phyloP scores from a whole-genome alignment of 176 grass and related monocot genomes.

The Thalia dealbata region DNA sequence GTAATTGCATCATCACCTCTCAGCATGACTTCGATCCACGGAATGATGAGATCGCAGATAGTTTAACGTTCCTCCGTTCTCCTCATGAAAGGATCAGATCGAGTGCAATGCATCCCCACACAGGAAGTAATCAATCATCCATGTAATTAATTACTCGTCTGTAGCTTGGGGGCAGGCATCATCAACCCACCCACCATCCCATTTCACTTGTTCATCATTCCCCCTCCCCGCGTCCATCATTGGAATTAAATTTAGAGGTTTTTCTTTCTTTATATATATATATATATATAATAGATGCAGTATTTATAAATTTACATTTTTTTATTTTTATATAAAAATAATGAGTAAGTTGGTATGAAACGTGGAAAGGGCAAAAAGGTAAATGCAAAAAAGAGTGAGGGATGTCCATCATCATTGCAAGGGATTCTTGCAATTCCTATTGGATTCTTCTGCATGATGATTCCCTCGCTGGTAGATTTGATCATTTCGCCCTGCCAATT shows the following conservation, averaged over 20 bases:
- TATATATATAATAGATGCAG: no score
- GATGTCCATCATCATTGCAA: not conserved
- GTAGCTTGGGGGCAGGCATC: not conserved
- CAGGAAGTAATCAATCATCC: no score
- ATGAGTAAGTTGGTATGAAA: no score
- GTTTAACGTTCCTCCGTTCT: not conserved
- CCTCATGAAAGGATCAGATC: not conserved
- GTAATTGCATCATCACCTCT: no score
- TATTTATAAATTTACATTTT: no score
- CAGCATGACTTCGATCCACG: not conserved
- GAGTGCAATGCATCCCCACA: no score
- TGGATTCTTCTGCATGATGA: not conserved
- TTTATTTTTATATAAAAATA: no score
- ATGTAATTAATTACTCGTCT: no score
- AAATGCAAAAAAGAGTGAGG: no score
- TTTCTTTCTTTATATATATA: no score
- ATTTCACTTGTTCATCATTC: conserved; percentile 17
- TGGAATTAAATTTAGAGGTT: no score
- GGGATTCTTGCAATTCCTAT: not conserved
- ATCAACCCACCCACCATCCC: conserved; percentile 8
- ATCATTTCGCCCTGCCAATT: no score
- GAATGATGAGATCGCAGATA: not conserved
- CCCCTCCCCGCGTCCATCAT: not conserved
- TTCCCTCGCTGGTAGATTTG: not conserved
- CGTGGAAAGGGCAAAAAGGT: not conserved